Evolutionary conservation across 2,329 filamentous ascomycete species (phyloP).

Genomic region (Arthrobotrys pseudoclavata): DNA sequence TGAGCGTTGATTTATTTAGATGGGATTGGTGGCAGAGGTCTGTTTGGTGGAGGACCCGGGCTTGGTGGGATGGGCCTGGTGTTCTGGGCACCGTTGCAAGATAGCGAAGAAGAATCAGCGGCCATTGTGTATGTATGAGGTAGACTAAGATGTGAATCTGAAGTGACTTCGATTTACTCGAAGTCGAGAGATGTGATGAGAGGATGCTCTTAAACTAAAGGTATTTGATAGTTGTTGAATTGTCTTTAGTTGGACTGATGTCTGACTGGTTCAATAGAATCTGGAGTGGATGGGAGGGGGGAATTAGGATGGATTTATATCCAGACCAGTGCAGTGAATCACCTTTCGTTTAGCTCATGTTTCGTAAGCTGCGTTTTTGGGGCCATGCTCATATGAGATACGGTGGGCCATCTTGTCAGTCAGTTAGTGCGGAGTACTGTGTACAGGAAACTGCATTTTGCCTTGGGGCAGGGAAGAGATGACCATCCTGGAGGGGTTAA

Average conservation of each 20-base stretch:
- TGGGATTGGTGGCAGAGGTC: constrained; percentile 63
- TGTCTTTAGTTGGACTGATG: constrained; percentile 48
- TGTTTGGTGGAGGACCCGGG: constrained; percentile 64
- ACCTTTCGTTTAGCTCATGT: constrained; percentile 60
- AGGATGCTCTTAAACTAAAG: constrained; percentile 33
- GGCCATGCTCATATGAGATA: constrained; percentile 56
- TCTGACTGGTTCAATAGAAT: constrained; percentile 59
- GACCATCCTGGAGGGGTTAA: constrained; percentile 46
- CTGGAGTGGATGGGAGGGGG: constrained; percentile 57
- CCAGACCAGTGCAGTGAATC: constrained; percentile 54
- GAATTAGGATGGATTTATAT: constrained; percentile 60
- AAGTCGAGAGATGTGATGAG: constrained; percentile 17
- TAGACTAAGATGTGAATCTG: constrained; percentile 1
- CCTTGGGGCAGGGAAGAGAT: constrained; percentile 47
- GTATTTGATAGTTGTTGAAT: constrained; percentile 20
- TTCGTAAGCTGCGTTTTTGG: constrained; percentile 60
- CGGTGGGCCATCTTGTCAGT: constrained; percentile 55
- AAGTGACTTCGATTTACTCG: constrained; percentile 25
- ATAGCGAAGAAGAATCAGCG: constrained; percentile 63
- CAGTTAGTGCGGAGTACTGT: constrained; percentile 27
- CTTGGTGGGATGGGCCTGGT: constrained; percentile 62
- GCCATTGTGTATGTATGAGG: constrained; percentile 60
- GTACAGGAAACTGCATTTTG: constrained; percentile 42
- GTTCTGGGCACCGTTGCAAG: constrained; percentile 63
- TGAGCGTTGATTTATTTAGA: constrained; percentile 51